Percentiles rank a stretch among this genome's conserved stretches.
phyloP scores from a whole-genome alignment of 1,284 basidiomycete genomes.

The Melanopsichium pennsylvanicum region DNA sequence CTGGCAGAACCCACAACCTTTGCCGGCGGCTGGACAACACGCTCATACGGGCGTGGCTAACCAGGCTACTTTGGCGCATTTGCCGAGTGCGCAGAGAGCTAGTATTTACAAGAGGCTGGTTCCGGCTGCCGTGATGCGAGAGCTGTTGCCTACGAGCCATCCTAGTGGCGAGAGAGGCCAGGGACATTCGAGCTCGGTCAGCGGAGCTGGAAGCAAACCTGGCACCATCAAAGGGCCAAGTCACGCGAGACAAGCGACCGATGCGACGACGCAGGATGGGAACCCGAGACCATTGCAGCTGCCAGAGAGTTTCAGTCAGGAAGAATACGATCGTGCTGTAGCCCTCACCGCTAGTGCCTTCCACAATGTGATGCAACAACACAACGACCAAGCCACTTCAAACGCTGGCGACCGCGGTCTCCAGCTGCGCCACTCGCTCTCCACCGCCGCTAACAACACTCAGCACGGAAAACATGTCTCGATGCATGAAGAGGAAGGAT shows the following conservation, averaged over 20 bases:
- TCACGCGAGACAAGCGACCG: constrained; percentile 21
- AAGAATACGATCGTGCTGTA: constrained; percentile 57
- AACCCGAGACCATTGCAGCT: constrained; percentile 38
- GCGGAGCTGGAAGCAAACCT: constrained; percentile 16
- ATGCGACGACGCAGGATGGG: constrained; percentile 18
- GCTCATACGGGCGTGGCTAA: constrained; percentile 47
- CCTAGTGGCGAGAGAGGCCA: constrained; percentile 12
- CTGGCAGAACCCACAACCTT: constrained; percentile 82
- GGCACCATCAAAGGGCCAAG: constrained; percentile 25
- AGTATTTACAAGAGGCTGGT: constrained; percentile 78
- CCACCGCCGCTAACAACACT: constrained; percentile 3
- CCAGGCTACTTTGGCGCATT: constrained; percentile 37
- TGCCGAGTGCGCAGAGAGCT: constrained; percentile 70
- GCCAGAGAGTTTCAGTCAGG: constrained; percentile 51
- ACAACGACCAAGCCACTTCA: constrained; percentile 17
- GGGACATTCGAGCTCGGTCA: constrained; percentile 18
- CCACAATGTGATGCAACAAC: constrained; percentile 50
- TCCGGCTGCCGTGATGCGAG: constrained; percentile 57
- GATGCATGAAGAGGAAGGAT: constrained; percentile 58
- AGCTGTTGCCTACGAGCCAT: constrained; percentile 52
- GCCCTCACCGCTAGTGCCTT: constrained; percentile 57
- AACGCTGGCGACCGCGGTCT: constrained; percentile 15
- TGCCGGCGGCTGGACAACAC: constrained; percentile 17
- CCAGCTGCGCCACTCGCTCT: constrained; percentile 25
- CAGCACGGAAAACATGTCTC: constrained; percentile 42